Conservation (phyloP, 331 rosid genomes). For the Quercus lobata region DNA sequence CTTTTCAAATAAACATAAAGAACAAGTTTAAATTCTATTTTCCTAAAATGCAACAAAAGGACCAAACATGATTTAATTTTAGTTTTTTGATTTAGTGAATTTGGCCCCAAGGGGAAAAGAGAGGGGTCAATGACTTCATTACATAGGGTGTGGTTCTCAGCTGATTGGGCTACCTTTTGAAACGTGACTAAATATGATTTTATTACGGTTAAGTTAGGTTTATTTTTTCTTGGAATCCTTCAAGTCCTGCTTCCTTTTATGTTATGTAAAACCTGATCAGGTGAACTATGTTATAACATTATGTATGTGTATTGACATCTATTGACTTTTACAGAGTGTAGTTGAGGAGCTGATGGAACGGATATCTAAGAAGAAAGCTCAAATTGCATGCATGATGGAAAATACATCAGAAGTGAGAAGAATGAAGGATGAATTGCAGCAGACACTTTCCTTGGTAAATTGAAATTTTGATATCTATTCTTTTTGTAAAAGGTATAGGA, state of each 20-base stretch:
- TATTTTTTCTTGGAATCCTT: not conserved
- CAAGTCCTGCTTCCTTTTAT: not conserved
- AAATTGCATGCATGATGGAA: conserved; percentile 59
- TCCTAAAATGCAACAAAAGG: not conserved
- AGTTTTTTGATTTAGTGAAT: no score
- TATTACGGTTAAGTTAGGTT: no score
- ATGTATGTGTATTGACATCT: not conserved
- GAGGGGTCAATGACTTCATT: no score
- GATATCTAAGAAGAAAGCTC: conserved; percentile 43
- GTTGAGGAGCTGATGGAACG: conserved; percentile 46
- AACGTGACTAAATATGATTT: no score
- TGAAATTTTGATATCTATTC: conserved; percentile 9
- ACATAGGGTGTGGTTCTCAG: no score
- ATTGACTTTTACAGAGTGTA: conserved; percentile 38
- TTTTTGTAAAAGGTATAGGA: conserved; percentile 8
- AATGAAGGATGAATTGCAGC: conserved; percentile 56
- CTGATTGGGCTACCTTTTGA: no score
- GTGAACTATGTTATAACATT: not conserved
- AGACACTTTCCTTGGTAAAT: conserved; percentile 62
- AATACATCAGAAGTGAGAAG: conserved; percentile 64
- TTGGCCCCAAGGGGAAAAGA: no score
- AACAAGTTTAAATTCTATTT: not conserved
- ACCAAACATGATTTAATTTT: not conserved
- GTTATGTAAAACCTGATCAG: not conserved
- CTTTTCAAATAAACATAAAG: not conserved